Percentiles rank a stretch among this genome's conserved stretches.
Evolutionary conservation across 495 filamentous ascomycete species (phyloP).

Genomic region (Oidiodendron maius): DNA sequence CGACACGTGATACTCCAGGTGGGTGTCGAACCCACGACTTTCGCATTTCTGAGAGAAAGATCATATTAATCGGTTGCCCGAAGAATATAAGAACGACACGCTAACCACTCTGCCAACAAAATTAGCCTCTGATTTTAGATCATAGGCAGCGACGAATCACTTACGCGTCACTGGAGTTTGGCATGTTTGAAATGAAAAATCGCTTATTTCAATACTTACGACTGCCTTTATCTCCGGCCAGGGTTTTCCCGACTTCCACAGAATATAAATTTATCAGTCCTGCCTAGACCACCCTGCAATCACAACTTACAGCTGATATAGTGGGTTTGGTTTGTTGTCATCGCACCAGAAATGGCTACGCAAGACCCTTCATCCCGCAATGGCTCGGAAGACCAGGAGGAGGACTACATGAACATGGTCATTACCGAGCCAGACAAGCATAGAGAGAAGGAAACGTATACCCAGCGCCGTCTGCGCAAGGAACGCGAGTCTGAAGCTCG

Average conservation of each 20-base stretch:
- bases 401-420: slow-evolving; percentile 64
- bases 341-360: slow-evolving; percentile 11
- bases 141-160: slow-evolving; percentile 23
- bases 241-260: background rate
- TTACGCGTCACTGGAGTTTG: slow-evolving; percentile 29
- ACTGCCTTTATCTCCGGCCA: background rate
- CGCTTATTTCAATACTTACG: slow-evolving; percentile 18
- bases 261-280: background rate
- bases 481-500: slow-evolving; percentile 53
- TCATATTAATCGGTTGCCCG: slow-evolving; percentile 25
- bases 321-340: background rate
- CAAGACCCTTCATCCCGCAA: slow-evolving; percentile 4
- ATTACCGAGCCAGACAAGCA: slow-evolving; percentile 34
- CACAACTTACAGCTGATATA: too few relatives aligned
- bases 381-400: slow-evolving; percentile 25
- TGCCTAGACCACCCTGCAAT: too few relatives aligned
- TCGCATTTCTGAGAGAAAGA: slow-evolving; percentile 19
- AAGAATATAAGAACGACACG: slow-evolving; percentile 29
- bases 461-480: slow-evolving; percentile 48
- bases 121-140: slow-evolving; percentile 20
- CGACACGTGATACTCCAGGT: slow-evolving; percentile 14
- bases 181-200: slow-evolving; percentile 19
- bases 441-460: slow-evolving; percentile 43
- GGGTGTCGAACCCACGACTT: slow-evolving; percentile 19
- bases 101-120: slow-evolving; percentile 24